Percentiles rank a stretch among this genome's conserved stretches.
Evolutionary conservation across 352 stramenopile species (phyloP).

Genomic region (Salisapilia sapeloensis): DNA sequence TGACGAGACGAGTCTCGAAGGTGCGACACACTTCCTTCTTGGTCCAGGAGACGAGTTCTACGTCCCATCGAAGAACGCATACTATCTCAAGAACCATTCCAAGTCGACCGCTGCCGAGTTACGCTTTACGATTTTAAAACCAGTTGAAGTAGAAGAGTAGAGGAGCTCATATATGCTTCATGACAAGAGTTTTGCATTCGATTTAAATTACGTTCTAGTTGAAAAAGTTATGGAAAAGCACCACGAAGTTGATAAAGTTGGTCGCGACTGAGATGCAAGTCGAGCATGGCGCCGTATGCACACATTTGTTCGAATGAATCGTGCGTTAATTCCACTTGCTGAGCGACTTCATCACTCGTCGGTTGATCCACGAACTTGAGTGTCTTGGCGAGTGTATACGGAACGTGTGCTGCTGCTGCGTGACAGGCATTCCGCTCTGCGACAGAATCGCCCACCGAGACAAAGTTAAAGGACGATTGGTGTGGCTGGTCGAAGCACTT

Average conservation of each 20-base stretch:
- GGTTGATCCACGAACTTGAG: slow-evolving; percentile 78
- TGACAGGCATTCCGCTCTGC: slow-evolving; percentile 76
- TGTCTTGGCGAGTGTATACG: slow-evolving; percentile 66
- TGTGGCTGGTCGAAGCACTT: slow-evolving; percentile 46
- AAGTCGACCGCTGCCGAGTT: slow-evolving; percentile 68
- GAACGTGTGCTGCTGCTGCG: slow-evolving; percentile 34
- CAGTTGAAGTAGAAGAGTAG: too few species aligned
- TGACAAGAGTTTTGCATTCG: too few species aligned
- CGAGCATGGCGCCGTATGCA: slow-evolving; percentile 43
- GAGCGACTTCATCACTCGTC: slow-evolving; percentile 58
- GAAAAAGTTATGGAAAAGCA: too few species aligned
- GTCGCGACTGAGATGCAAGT: slow-evolving; percentile 53
- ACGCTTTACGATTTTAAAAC: slow-evolving; percentile 92
- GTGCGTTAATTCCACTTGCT: slow-evolving; percentile 70
- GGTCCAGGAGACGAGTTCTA: slow-evolving; percentile 93
- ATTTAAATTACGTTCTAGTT: too few species aligned
- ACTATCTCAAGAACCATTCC: slow-evolving; percentile 94
- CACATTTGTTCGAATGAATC: slow-evolving; percentile 82
- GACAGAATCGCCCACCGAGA: slow-evolving; percentile 76
- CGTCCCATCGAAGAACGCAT: slow-evolving; percentile 91
- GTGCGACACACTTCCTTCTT: slow-evolving; percentile 87
- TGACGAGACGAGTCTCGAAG: slow-evolving; percentile 71
- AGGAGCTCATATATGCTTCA: too few species aligned
- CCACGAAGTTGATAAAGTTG: slow-evolving; percentile 16
- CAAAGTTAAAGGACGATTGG: slow-evolving; percentile 51